These are phyloP conservation scores for Colletotrichum sp. DNA, from an alignment of 2,329 filamentous ascomycete genomes.

Conservation along the genomic window DNA sequence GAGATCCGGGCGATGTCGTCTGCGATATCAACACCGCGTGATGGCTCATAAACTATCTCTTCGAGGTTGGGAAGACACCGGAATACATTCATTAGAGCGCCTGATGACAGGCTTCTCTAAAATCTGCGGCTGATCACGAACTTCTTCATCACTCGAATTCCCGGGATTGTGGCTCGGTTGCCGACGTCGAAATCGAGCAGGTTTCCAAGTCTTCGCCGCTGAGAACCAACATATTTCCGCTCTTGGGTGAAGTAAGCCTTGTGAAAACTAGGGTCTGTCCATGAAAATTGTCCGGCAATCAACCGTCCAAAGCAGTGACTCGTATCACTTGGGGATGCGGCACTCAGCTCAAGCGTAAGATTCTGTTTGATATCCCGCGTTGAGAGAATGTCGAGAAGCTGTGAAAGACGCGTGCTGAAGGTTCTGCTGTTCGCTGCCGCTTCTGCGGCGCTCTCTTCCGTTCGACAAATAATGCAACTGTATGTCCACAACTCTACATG, in stretches of 20 bases:
- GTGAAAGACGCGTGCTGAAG: background rate
- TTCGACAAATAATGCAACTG: background rate
- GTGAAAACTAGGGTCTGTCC: background rate
- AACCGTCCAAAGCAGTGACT: background rate
- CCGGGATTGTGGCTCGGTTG: background rate
- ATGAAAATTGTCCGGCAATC: background rate
- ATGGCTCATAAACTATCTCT: background rate
- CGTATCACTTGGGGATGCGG: background rate
- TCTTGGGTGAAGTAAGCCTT: background rate
- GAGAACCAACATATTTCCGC: background rate
- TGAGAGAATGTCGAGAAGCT: background rate
- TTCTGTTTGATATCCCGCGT: background rate
- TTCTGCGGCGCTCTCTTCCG: background rate
- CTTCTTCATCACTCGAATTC: background rate
- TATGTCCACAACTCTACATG: background rate
- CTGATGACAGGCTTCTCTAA: background rate
- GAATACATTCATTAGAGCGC: background rate
- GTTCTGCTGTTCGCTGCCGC: background rate
- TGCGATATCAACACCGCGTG: background rate
- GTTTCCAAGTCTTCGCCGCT: background rate
- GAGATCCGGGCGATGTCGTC: background rate
- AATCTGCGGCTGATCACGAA: background rate
- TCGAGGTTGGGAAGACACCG: background rate
- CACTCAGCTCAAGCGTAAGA: background rate
- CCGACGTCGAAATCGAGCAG: background rate